A percentile compares a stretch with the other conserved stretches of the same genome.
Evolutionary conservation across 768 basidiomycete species (phyloP).

Genomic region (Pisolithus marmoratus): DNA sequence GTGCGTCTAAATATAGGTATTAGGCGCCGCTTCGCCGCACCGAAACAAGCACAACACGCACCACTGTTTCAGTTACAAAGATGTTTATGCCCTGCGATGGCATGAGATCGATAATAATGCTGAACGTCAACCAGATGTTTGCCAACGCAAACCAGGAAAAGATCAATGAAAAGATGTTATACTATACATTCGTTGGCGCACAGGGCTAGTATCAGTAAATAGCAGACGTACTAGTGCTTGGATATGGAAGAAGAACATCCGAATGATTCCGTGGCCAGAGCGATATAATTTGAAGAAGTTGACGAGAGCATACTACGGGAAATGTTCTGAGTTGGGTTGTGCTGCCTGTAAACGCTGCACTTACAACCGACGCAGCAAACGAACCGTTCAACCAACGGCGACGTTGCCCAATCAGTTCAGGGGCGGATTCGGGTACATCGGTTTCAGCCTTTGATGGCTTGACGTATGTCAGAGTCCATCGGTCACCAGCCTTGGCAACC

Average conservation of each 20-base stretch:
- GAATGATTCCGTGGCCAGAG: constrained; percentile 79
- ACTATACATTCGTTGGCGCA: constrained; percentile 38
- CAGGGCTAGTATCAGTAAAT: background rate
- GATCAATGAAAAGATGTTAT: constrained; percentile 76
- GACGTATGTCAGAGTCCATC: constrained; percentile 88
- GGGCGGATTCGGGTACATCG: constrained; percentile 90
- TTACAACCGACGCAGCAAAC: constrained; percentile 84
- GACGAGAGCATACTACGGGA: constrained; percentile 74
- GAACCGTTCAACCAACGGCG: constrained; percentile 97
- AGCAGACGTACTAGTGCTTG: constrained; percentile 70
- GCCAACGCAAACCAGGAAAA: constrained; percentile 94
- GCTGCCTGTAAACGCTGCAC: constrained; percentile 22
- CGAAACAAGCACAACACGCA: constrained; percentile 33
- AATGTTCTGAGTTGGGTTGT: constrained; percentile 1
- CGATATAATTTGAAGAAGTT: constrained; percentile 89
- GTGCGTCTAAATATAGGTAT: constrained; percentile 56
- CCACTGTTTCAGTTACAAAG: constrained; percentile 68
- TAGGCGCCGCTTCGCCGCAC: background rate
- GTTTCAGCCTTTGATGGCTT: constrained; percentile 96
- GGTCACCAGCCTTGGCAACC: constrained; percentile 81
- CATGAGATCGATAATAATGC: constrained; percentile 87
- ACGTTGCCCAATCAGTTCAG: constrained; percentile 91
- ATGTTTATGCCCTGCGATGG: constrained; percentile 48
- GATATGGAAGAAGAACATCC: constrained; percentile 96
- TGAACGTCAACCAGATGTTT: constrained; percentile 93